Evolutionary conservation across 2,329 filamentous ascomycete species (phyloP).

Genomic region (Lasiodiplodia sp.): DNA sequence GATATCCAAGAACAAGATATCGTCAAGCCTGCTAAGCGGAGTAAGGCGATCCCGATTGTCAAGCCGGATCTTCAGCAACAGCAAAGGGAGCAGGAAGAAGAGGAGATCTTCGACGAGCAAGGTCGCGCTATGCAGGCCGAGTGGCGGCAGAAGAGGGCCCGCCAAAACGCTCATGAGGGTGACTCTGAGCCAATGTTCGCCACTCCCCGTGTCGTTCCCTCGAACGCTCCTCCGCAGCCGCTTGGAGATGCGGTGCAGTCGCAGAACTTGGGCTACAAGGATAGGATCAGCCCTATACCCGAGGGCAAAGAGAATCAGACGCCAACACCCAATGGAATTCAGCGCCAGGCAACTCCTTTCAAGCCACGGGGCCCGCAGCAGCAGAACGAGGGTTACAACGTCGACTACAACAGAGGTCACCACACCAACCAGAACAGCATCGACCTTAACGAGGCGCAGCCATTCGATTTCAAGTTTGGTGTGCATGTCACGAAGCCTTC

Average conservation of each 20-base stretch:
- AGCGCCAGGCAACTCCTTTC: slow-evolving; percentile 14
- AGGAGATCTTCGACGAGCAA: slow-evolving; percentile 62
- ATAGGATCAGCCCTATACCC: slow-evolving; percentile 37
- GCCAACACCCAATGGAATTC: slow-evolving; percentile 34
- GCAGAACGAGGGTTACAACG: slow-evolving; percentile 4
- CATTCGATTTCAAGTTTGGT: slow-evolving; percentile 64
- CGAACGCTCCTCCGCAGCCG: slow-evolving; percentile 37
- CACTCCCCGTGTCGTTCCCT: slow-evolving; percentile 48
- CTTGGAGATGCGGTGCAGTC: slow-evolving; percentile 39
- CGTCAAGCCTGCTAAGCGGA: slow-evolving; percentile 71
- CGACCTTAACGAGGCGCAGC: slow-evolving; percentile 36
- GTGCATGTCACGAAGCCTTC: slow-evolving; percentile 50
- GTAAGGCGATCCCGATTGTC: slow-evolving; percentile 85
- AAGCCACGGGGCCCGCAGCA: slow-evolving; percentile 40
- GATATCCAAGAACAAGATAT: slow-evolving; percentile 64
- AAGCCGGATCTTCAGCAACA: slow-evolving; percentile 59
- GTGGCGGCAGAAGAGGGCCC: slow-evolving; percentile 77
- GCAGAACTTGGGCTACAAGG: slow-evolving; percentile 36
- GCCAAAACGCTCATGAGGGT: slow-evolving; percentile 68
- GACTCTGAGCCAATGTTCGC: slow-evolving; percentile 81
- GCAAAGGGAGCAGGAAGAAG: slow-evolving; percentile 47
- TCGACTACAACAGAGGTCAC: slow-evolving; percentile 8
- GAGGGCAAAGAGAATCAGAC: slow-evolving; percentile 49
- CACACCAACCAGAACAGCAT: slow-evolving; percentile 20
- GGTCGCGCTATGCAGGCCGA: slow-evolving; percentile 69